Base-by-base conservation (phyloP, 768 basidiomycete species). In the Amanita pallidorosea region DNA sequence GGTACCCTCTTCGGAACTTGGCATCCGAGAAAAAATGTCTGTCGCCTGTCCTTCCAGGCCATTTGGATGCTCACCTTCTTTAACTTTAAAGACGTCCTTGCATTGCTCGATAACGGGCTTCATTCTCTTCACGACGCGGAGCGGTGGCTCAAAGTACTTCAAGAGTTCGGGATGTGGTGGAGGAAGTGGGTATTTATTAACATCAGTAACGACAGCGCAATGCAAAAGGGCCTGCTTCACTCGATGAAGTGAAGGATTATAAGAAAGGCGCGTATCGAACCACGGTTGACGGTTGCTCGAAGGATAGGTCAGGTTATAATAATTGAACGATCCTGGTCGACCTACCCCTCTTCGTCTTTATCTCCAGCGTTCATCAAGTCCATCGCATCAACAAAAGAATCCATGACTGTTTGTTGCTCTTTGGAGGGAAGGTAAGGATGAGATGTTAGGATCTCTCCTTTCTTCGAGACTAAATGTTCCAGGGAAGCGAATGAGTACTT, bases 221-320 rank as follows among this genome's bases (percentile, higher is more conserved):
- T 96, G 94, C 65, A 95, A 89, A 58, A 92, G 80, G 11, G 93
- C 93, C 70, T 96, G 92, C 63, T 94, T 95, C 51, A 84, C 76
- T 47, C 94, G 83, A 60, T 99, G 94, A 29, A 96, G 73, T 3
- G 88, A 79, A 1, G 95, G 93, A 58, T 95, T 96, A 65, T 79
- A 96, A 1, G 93, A 89, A 1, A 81, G 67, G 3, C 72, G 68
- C 0, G 84, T 75, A 52, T 85, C 80, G 61, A 85, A 95, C 91
- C 91, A 98, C 3, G 83, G 72, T 2, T 60, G 58, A 8, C 72
- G 76, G 36, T 74, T 70, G 13, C 89, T 91, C 33, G 22, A 20
- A 15, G 18, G 29, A 52, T 25, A 43, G n/a, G 18, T 35, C 3
- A 44, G 22, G 47, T 8, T 25, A 17, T 36, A 25, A 40, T 29